Evolutionary conservation across 2,329 filamentous ascomycete species (phyloP).

Genomic region (Spiromastix sp.): DNA sequence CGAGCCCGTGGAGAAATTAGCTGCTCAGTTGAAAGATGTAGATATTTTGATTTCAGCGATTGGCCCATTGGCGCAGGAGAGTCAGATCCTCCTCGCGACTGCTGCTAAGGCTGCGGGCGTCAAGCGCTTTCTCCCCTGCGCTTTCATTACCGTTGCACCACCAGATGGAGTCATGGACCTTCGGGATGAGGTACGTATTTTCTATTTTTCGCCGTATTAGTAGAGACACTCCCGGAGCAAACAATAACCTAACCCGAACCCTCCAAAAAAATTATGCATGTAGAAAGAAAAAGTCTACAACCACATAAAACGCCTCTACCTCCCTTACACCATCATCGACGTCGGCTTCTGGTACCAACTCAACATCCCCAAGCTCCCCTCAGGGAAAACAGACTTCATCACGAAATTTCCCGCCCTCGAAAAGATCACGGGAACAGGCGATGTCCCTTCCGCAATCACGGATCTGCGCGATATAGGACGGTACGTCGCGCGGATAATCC

Average conservation of each 20-base stretch:
- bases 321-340: conserved; percentile 49
- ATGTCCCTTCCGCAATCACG: conserved; percentile 33
- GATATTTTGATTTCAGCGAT: conserved; percentile 40
- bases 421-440: conserved; percentile 21
- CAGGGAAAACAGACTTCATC: conserved; percentile 30
- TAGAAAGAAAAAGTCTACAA: conserved; percentile 44
- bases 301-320: conserved; percentile 36
- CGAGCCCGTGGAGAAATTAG: conserved; percentile 32
- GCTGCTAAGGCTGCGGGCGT: conserved; percentile 42
- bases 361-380: conserved; percentile 34
- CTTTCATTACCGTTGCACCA: conserved; percentile 38
- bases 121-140: conserved; percentile 43
- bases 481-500: conserved; percentile 42
- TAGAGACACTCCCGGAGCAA: too few relatives aligned
- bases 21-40: conserved; percentile 30
- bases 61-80: conserved; percentile 22
- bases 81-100: conserved; percentile 37
- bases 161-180: conserved; percentile 35
- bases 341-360: conserved; percentile 51
- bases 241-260: too few relatives aligned
- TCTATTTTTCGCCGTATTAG: too few relatives aligned
- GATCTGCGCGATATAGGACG: conserved; percentile 44
- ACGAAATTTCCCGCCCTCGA: conserved; percentile 34
- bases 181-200: conserved; percentile 27
- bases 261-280: too few relatives aligned